Evolutionary conservation across 2,329 filamentous ascomycete species (phyloP), one percentile per base, ranked within the genome.

Genomic region (Grosmannia serpens): DNA sequence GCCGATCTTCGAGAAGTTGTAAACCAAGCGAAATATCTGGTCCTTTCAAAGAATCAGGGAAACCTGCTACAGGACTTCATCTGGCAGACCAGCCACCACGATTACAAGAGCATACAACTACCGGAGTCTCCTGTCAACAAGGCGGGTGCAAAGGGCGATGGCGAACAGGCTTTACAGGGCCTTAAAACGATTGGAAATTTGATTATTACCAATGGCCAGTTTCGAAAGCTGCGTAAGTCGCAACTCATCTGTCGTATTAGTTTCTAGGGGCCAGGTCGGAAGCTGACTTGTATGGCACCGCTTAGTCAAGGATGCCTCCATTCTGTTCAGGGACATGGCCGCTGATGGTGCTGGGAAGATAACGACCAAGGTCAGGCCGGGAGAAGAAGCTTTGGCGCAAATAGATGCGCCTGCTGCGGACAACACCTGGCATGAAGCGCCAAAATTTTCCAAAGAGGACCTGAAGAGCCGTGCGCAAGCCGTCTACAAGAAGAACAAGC

Each of bases 21-120:
- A 52, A 83, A 87, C 67, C 83, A 94, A 70, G 87, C 92, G 60
- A 95, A 96, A 77, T 74, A 85, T 59, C 80, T 99, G 15, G 75
- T 97, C 10, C 78, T 99, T 29, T 88, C 87, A 74, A 99, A 97
- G 81, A 99, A 99, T 70, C 83, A 96, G 60, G 94, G 91, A 69
- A 91, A 99, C 67, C 75, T 97, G 59, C 76, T 99, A 24, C 94
- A 99, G 70, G 91, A 99, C 67, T 97, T 99, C 73, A 89, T 97
- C 73, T 99, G 89, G 87, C 88, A 96, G 70, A 91, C 91, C 0
- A 84, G 90, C 68, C 81, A 88, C 53, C 85, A 94, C 62, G 83
- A 85, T 56, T 82, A 84, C 57, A 75, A 82, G 59, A 85, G 79
- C 56, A 78, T 89, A 29, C 71, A 74, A 59, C 72, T 78, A 1